Conservation (phyloP, 345 rosid species). For the Murraya paniculata region DNA sequence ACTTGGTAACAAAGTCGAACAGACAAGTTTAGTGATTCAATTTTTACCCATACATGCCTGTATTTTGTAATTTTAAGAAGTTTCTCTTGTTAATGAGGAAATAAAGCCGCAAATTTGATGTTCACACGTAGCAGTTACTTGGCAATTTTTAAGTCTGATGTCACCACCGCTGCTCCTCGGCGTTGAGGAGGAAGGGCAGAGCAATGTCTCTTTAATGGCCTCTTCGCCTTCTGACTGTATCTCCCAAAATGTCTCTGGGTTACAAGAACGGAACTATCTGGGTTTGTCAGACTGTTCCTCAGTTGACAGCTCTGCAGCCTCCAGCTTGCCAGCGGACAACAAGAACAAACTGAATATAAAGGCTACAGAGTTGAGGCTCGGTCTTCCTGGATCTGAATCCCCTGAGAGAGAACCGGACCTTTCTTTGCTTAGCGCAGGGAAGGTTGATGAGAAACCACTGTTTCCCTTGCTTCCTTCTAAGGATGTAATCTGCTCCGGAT, state of each 20-base stretch:
- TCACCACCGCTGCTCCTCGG: conserved; percentile 55
- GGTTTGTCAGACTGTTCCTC: conserved; percentile 77
- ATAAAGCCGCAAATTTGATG: conserved; percentile 3
- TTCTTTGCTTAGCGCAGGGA: conserved; percentile 43
- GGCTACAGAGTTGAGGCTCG: conserved; percentile 84
- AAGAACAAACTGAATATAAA: conserved; percentile 65
- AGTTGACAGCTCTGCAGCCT: conserved; percentile 63
- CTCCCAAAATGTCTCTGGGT: conserved; percentile 38
- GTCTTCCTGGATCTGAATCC: conserved; percentile 80
- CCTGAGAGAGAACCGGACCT: conserved; percentile 56
- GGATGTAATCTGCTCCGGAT: conserved; percentile 44
- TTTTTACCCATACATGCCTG: not conserved
- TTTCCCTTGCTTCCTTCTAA: conserved; percentile 72
- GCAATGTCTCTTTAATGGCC: conserved; percentile 34
- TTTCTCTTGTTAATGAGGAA: not conserved
- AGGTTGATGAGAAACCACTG: conserved; percentile 66
- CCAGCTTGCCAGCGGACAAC: conserved; percentile 38
- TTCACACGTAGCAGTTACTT: conserved; percentile 16
- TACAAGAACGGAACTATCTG: conserved; percentile 75
- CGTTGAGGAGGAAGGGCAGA: conserved; percentile 54
- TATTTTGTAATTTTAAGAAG: not conserved
- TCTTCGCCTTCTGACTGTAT: conserved; percentile 46
- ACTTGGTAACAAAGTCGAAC: too few relatives aligned
- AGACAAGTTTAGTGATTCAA: not conserved
- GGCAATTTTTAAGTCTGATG: conserved; percentile 50